These are phyloP conservation scores for Mikania micrantha DNA, from an alignment of 129 eudicot genomes.

Conservation along the genomic window DNA sequence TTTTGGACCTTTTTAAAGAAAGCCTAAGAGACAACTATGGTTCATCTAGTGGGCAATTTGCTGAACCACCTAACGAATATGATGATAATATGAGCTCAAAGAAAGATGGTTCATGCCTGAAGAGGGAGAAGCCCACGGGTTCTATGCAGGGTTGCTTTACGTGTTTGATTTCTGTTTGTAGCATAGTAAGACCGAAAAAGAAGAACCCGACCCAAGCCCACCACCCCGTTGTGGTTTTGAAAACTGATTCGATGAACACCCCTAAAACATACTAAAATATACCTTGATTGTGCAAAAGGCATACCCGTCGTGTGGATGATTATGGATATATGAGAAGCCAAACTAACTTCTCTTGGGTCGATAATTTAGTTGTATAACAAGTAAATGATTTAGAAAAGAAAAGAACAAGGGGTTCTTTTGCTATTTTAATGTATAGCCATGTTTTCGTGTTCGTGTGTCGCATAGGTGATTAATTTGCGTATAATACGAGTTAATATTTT, in stretches of 20 bases:
- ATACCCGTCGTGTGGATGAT: neutral
- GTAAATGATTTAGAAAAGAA: neutral
- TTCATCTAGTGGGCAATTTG: neutral
- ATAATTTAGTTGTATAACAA: neutral
- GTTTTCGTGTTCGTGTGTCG: too few relatives aligned
- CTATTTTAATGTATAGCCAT: too few relatives aligned
- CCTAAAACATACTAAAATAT: too few relatives aligned
- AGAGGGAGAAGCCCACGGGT: slow-evolving; percentile 8
- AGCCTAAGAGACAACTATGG: slow-evolving; percentile 28
- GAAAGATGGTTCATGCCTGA: slow-evolving; percentile 4
- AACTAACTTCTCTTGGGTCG: neutral
- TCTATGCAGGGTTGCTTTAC: slow-evolving; percentile 34
- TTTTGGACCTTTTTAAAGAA: slow-evolving; percentile 51
- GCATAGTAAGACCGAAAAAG: slow-evolving; percentile 42
- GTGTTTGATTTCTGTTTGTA: slow-evolving; percentile 30
- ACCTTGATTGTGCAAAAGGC: neutral
- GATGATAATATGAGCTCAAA: slow-evolving; percentile 10
- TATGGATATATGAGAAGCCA: slow-evolving; percentile 7
- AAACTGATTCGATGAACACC: neutral
- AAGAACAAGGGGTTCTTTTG: neutral
- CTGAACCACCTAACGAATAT: slow-evolving; percentile 8
- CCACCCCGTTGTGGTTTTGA: neutral
- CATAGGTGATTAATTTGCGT: too few relatives aligned
- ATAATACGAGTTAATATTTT: too few relatives aligned
- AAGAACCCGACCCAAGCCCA: neutral